Percentiles rank a stretch among this genome's conserved stretches.
Conservation (phyloP, 805 yeast genomes). For the Ogataea glucozyma region DNA sequence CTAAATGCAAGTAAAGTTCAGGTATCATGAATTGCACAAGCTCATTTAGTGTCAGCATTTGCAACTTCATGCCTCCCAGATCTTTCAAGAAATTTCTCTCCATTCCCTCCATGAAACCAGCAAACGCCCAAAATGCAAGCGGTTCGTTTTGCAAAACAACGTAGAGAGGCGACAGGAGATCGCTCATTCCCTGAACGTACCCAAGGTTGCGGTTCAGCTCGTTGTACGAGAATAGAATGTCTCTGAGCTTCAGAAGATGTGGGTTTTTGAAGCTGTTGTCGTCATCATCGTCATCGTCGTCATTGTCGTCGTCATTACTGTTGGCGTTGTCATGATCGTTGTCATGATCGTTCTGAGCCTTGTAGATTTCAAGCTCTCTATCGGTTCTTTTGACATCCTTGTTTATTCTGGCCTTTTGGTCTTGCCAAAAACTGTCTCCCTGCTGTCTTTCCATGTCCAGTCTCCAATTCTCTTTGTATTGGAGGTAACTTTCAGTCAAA, state of each 20-base stretch:
- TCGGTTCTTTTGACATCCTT: slow-evolving; percentile 94
- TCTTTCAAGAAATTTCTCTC: slow-evolving; percentile 90
- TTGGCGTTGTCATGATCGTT: slow-evolving; percentile 34
- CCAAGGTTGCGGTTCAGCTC: slow-evolving; percentile 83
- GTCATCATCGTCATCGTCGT: slow-evolving; percentile 39
- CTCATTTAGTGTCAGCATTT: slow-evolving; percentile 80
- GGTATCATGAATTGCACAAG: slow-evolving; percentile 91
- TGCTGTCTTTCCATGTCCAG: slow-evolving; percentile 52
- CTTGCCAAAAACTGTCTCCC: slow-evolving; percentile 75
- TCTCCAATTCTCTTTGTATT: slow-evolving; percentile 72
- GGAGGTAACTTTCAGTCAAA: slow-evolving; percentile 48
- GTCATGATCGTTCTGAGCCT: slow-evolving; percentile 32
- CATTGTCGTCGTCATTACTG: slow-evolving; percentile 35
- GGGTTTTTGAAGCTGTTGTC: slow-evolving; percentile 71
- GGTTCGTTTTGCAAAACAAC: slow-evolving; percentile 66
- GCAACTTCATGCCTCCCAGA: slow-evolving; percentile 90
- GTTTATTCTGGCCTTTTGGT: slow-evolving; percentile 86
- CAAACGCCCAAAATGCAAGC: slow-evolving; percentile 85
- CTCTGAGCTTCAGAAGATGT: slow-evolving; percentile 69
- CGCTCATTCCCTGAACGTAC: slow-evolving; percentile 98
- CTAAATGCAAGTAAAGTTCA: slow-evolving; percentile 75
- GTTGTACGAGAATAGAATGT: slow-evolving; percentile 82
- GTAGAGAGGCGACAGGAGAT: slow-evolving; percentile 83
- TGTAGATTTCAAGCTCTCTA: slow-evolving; percentile 67
- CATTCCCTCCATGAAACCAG: slow-evolving; percentile 88